Percentiles rank a stretch among this genome's conserved stretches.
Evolutionary conservation across 2,329 filamentous ascomycete species (phyloP).

Genomic region (Alternaria sp.): DNA sequence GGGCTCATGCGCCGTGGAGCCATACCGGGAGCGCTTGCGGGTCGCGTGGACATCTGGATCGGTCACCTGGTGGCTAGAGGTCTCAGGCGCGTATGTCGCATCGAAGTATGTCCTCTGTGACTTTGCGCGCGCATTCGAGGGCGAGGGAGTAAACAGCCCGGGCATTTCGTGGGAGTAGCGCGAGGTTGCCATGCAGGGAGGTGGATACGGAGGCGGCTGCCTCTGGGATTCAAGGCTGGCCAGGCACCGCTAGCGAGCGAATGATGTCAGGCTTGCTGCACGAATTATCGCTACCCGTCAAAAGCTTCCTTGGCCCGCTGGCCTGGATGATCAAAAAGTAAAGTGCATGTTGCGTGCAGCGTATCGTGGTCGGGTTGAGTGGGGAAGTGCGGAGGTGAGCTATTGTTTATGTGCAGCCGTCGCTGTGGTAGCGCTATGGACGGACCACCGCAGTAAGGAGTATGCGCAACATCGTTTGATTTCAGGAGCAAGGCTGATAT

Average conservation of each 20-base stretch:
- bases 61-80: slow-evolving; percentile 37
- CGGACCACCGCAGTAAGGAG: slow-evolving; percentile 1
- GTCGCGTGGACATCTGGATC: slow-evolving; percentile 37
- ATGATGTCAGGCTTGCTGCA: slow-evolving; percentile 19
- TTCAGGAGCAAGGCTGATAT: background rate
- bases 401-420: slow-evolving; percentile 25
- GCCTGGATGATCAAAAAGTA: slow-evolving; percentile 15
- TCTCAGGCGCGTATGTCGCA: slow-evolving; percentile 30
- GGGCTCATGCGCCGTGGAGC: slow-evolving; percentile 19
- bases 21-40: slow-evolving; percentile 38
- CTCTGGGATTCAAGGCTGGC: slow-evolving; percentile 18
- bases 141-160: slow-evolving; percentile 30
- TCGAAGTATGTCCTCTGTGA: slow-evolving; percentile 27
- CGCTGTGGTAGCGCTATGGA: slow-evolving; percentile 13
- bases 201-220: slow-evolving; percentile 25
- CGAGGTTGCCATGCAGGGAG: slow-evolving; percentile 31
- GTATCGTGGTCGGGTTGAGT: slow-evolving; percentile 11
- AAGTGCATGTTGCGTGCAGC: slow-evolving; percentile 23
- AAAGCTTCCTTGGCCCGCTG: slow-evolving; percentile 4
- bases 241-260: slow-evolving; percentile 7
- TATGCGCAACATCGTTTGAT: background rate
- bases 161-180: slow-evolving; percentile 37
- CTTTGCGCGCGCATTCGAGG: slow-evolving; percentile 19
- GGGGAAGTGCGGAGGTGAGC: slow-evolving; percentile 18
- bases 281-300: slow-evolving; percentile 6